Base-by-base conservation (phyloP, 108 stramenopile genomes). In the Tribonema minus region DNA sequence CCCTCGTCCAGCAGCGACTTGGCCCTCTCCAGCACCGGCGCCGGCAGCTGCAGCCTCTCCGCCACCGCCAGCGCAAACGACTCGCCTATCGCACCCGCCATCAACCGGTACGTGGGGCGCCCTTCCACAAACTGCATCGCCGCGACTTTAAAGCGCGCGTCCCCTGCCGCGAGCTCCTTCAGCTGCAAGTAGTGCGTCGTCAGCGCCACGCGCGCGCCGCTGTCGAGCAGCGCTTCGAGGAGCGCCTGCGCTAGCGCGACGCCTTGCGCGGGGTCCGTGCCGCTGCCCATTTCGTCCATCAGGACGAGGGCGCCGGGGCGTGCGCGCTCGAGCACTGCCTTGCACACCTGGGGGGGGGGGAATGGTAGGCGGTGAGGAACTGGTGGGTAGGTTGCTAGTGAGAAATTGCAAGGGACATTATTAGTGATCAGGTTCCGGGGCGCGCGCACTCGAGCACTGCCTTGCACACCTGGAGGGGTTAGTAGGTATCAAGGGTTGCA, bases 221-320 rank as follows among this genome's bases (percentile, higher is more conserved):
- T 87, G 6, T 90, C 93, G 35, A 94, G 54, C 64, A 95, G 70
- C 15, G 90, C 92, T 74, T 97, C 96, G 29, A 97, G 76, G 7
- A 94, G 66, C 0, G 96, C 92, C 70, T 93, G 94, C 6, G 94
- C 96, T n/a, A 95, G 90, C 0, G 96, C 96, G 5, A 91, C 94
- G 46, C 46, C 96, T 73, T 97, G 96, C 34, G 81, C 85, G 32
- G 96, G 94, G 83, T 95, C 95, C 0, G 96, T 97, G 0, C 96
- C 96, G 70, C 84, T 84, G 58, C 96, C 96, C 62, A 93, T 79
- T 81, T 97, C 96, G 82, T 96, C 95, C 92, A 95, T 92, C 7
- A 96, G 80, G 6, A 96, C 92, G 37, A 96, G 67, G 23, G 85
- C 73, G 33, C 82, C 76, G 25, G 82, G 64, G 29, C 36, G 64